phyloP scores from a whole-genome alignment of 805 yeast species.

The Saccharomycopsis malanga region DNA sequence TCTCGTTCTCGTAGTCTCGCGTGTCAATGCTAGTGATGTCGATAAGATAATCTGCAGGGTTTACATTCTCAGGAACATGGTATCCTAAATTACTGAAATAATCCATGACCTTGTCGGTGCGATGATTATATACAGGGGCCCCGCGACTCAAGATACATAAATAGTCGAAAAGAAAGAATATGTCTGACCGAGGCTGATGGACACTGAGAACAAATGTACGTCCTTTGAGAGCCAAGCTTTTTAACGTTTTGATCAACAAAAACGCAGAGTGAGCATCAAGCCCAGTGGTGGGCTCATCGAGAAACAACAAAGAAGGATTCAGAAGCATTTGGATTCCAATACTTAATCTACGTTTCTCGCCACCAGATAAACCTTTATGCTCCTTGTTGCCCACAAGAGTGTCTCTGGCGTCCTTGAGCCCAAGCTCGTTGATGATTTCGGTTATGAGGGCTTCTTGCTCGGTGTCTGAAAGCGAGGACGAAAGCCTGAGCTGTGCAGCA shows the following conservation, averaged over 20 bases:
- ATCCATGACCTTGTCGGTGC: conserved; percentile 37
- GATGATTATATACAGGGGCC: conserved; percentile 41
- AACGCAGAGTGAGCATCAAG: conserved; percentile 73
- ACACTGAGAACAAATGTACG: conserved; percentile 70
- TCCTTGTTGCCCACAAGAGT: conserved; percentile 49
- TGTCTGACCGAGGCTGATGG: conserved; percentile 81
- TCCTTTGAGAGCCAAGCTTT: conserved; percentile 52
- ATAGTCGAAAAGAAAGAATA: conserved; percentile 58
- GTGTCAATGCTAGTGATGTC: conserved; percentile 53
- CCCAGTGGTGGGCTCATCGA: conserved; percentile 89
- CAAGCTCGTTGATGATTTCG: conserved; percentile 56
- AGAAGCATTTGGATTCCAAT: conserved; percentile 72
- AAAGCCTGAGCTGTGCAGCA: conserved; percentile 67
- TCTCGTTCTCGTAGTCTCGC: conserved; percentile 34
- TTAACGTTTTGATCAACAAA: conserved; percentile 53
- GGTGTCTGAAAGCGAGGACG: conserved; percentile 34
- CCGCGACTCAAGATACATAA: conserved; percentile 66
- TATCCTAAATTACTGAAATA: conserved; percentile 46
- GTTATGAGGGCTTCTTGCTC: conserved; percentile 47
- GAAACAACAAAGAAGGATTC: conserved; percentile 66
- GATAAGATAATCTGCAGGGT: conserved; percentile 57
- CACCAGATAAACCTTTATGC: conserved; percentile 65
- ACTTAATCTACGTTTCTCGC: conserved; percentile 72
- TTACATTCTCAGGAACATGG: conserved; percentile 38
- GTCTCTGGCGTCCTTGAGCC: conserved; percentile 55